phyloP scores from a whole-genome alignment of 371 early-diverging fungal species.

The Circinella minor region DNA sequence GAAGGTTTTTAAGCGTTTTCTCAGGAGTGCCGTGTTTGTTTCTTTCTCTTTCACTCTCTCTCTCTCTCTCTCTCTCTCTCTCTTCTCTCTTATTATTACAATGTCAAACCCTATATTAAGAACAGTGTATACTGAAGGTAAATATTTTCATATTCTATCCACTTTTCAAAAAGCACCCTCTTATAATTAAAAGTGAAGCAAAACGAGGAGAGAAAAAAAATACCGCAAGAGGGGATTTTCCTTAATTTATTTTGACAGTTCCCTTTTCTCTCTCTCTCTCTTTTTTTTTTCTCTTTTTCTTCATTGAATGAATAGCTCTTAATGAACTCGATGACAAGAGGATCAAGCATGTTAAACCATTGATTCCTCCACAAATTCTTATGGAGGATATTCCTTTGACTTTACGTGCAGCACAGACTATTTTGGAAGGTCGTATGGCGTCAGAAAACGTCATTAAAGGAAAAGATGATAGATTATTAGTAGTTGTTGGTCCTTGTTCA shows the following conservation, averaged over 20 bases:
- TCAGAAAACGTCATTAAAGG: constrained; percentile 78
- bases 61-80: neutral
- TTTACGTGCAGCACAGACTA: constrained; percentile 55
- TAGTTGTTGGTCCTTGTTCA: constrained; percentile 88
- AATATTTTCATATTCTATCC: neutral
- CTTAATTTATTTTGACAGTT: no score
- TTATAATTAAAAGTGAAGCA: no score
- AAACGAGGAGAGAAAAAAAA: no score
- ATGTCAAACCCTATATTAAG: constrained; percentile 12
- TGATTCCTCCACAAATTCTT: constrained; percentile 95
- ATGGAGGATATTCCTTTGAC: constrained; percentile 88
- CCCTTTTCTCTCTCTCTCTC: no score
- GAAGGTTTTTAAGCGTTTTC: no score
- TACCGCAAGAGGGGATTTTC: no score
- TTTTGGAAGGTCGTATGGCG: constrained; percentile 51
- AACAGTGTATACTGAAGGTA: constrained; percentile 25
- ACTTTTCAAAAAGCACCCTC: no score
- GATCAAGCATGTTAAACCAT: constrained; percentile 86
- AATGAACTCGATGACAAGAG: constrained; percentile 94
- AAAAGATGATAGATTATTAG: constrained; percentile 79
- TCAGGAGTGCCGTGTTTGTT: no score
- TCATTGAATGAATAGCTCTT: constrained; percentile 54
- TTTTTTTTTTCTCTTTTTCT: neutral
- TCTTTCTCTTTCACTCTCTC: neutral
- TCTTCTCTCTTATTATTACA: neutral